These are phyloP conservation scores for Boletus smithii DNA, from an alignment of 1,284 basidiomycete species.

Conservation along the genomic window DNA sequence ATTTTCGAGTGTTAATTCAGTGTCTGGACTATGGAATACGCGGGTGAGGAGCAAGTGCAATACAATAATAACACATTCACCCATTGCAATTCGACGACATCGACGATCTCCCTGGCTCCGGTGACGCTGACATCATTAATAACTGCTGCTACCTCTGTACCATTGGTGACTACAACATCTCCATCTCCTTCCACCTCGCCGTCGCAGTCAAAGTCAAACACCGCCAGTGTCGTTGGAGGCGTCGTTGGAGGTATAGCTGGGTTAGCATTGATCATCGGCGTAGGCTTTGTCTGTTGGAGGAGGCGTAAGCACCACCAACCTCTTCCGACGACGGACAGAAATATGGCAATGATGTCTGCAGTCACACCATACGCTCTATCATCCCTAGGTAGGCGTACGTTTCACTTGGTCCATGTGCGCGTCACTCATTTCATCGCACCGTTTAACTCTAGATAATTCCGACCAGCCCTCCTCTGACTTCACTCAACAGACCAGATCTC, in stretches of 20 bases:
- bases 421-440: neutral
- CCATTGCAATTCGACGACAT: constrained; percentile 20
- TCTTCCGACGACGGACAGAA: neutral
- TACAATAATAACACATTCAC: constrained; percentile 30
- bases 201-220: neutral
- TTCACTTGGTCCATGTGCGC: neutral
- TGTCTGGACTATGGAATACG: constrained; percentile 21
- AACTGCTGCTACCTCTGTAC: neutral
- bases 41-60: constrained; percentile 17
- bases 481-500: neutral
- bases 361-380: neutral
- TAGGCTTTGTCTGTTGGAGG: constrained; percentile 2
- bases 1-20: constrained; percentile 8
- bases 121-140: neutral
- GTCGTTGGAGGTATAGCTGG: constrained; percentile 10
- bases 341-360: neutral
- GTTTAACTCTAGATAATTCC: neutral
- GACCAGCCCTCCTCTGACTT: neutral
- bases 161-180: neutral
- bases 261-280: neutral
- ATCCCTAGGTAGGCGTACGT: neutral
- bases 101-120: neutral
- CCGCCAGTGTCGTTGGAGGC: constrained; percentile 7
- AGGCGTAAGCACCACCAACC: neutral
- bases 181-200: neutral